A percentile compares a stretch with the other conserved stretches of the same genome.
Evolutionary conservation across 2,329 filamentous ascomycete species (phyloP).

Genomic region (Zarea fungicola): DNA sequence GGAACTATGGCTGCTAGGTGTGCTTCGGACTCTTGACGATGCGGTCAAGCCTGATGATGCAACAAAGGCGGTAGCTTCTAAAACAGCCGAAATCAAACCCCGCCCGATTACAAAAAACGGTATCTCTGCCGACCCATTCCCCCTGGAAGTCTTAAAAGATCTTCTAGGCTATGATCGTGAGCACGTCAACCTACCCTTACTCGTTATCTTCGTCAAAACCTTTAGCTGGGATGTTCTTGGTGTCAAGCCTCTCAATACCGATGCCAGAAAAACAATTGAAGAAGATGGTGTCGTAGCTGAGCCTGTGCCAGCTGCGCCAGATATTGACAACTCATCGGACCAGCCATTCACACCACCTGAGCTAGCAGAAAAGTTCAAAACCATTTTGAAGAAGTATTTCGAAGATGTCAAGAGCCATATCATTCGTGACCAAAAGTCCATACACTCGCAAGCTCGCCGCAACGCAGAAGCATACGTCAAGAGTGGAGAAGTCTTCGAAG

Average conservation of each 20-base stretch:
- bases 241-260: constrained; percentile 62
- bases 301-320: constrained; percentile 18
- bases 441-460: constrained; percentile 79
- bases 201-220: constrained; percentile 92
- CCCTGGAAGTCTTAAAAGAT: constrained; percentile 95
- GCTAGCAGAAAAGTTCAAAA: constrained; percentile 78
- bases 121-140: constrained; percentile 81
- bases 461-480: constrained; percentile 99
- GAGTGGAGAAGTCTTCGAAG: constrained; percentile 96
- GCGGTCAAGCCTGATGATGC: constrained; percentile 57
- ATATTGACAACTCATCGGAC: constrained; percentile 47
- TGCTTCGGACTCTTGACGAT: constrained; percentile 73
- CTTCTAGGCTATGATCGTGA: constrained; percentile 90
- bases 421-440: constrained; percentile 83
- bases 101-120: constrained; percentile 53
- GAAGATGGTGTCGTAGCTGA: constrained; percentile 34
- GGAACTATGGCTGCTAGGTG: constrained; percentile 90
- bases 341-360: constrained; percentile 70
- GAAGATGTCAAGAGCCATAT: constrained; percentile 89
- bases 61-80: constrained; percentile 57
- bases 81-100: constrained; percentile 55
- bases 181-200: constrained; percentile 81
- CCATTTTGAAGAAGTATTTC: constrained; percentile 80
- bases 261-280: constrained; percentile 78
- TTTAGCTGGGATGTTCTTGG: constrained; percentile 96